phyloP scores from a whole-genome alignment of 768 basidiomycete genomes.

The Macrolepiota albuminosa region DNA sequence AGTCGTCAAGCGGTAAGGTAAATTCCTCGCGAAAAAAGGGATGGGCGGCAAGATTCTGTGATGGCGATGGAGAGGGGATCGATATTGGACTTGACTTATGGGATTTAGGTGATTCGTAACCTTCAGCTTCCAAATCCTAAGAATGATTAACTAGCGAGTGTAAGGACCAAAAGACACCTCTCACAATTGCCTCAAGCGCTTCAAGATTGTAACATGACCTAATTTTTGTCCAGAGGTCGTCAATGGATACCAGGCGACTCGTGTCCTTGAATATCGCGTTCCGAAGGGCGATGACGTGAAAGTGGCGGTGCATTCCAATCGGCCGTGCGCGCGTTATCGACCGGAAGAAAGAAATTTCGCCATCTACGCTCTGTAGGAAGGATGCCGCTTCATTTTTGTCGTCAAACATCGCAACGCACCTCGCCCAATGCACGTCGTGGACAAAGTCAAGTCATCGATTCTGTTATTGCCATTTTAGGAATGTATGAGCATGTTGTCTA shows the following conservation, averaged over 20 bases:
- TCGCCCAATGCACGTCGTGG: conserved; percentile 3
- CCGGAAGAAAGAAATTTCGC: conserved; percentile 83
- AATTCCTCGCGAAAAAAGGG: conserved; percentile 76
- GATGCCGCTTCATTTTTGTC: conserved; percentile 18
- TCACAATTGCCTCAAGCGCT: conserved; percentile 64
- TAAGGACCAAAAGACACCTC: conserved; percentile 20
- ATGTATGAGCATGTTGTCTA: conserved; percentile 7
- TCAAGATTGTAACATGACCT: conserved; percentile 70
- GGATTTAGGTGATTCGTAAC: conserved; percentile 38
- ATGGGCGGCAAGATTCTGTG: conserved; percentile 62
- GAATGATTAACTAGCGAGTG: conserved; percentile 9
- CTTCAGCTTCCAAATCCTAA: conserved; percentile 40
- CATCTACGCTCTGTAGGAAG: conserved; percentile 70
- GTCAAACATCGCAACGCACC: conserved; percentile 15
- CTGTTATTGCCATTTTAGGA: conserved; percentile 8
- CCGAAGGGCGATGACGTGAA: conserved; percentile 74
- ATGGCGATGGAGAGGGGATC: conserved; percentile 63
- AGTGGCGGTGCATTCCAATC: conserved; percentile 78
- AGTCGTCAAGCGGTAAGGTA: conserved; percentile 52
- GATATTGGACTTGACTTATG: conserved; percentile 40
- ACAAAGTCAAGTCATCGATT: background rate
- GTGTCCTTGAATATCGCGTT: conserved; percentile 71
- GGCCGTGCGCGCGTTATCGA: conserved; percentile 79
- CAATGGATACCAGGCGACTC: conserved; percentile 49
- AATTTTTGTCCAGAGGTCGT: conserved; percentile 75